These are phyloP conservation scores for Cladorrhinum sp. DNA, from an alignment of 2,329 filamentous ascomycete genomes.

Conservation along the genomic window DNA sequence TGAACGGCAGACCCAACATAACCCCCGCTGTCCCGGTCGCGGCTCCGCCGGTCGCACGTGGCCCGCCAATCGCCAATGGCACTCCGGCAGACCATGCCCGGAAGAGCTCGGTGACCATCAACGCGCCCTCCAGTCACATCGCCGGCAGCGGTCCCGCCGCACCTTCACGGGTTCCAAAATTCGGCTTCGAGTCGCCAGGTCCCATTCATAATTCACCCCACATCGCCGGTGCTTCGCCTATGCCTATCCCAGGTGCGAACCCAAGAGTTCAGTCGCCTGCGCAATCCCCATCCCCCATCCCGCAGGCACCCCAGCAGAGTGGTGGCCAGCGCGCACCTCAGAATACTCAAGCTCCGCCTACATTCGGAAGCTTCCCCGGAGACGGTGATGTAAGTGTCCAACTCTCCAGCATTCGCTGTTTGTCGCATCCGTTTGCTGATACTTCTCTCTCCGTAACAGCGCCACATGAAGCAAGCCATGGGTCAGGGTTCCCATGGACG, in stretches of 20 bases:
- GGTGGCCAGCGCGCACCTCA: conserved; percentile 82
- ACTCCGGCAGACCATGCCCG: conserved; percentile 68
- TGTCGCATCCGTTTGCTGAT: not conserved
- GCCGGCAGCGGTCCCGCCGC: conserved; percentile 66
- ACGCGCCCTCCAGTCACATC: conserved; percentile 70
- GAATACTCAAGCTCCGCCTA: conserved; percentile 66
- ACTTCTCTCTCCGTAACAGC: conserved; percentile 41
- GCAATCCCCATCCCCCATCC: conserved; percentile 89
- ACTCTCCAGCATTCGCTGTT: conserved; percentile 5
- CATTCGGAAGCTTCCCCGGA: conserved; percentile 80
- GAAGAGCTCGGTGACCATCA: conserved; percentile 90
- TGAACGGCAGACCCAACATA: conserved; percentile 80
- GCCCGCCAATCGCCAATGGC: conserved; percentile 68
- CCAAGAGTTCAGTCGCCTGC: conserved; percentile 79
- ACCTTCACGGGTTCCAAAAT: conserved; percentile 66
- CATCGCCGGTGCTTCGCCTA: conserved; percentile 52
- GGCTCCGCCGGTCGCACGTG: conserved; percentile 60
- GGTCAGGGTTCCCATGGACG: conserved; percentile 65
- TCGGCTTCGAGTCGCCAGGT: conserved; percentile 73
- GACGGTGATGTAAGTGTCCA: conserved; percentile 70
- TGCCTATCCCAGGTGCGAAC: conserved; percentile 57
- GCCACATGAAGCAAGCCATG: conserved; percentile 66
- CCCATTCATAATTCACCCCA: conserved; percentile 66
- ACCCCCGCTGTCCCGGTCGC: conserved; percentile 63
- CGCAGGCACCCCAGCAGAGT: conserved; percentile 79